A percentile compares a stretch with the other conserved stretches of the same genome.
phyloP scores from a whole-genome alignment of 140 eudicot species.

The Erigeron philadelphicus region DNA sequence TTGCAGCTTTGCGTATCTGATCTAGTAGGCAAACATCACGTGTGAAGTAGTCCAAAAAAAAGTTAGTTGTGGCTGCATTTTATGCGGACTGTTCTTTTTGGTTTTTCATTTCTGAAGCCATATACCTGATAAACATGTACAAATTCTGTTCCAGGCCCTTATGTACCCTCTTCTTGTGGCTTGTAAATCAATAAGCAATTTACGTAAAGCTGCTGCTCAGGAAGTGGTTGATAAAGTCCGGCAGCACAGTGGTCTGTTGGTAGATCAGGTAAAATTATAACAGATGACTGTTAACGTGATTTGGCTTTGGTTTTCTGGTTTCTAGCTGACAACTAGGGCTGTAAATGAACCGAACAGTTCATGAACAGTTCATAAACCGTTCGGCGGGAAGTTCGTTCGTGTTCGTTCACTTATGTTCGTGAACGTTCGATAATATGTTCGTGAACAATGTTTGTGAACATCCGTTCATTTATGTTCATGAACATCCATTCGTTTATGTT shows the following conservation, averaged over 20 bases:
- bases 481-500: too few relatives aligned
- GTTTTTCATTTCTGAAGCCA: background rate
- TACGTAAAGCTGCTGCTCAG: conserved; percentile 92
- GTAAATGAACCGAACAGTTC: too few relatives aligned
- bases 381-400: too few relatives aligned
- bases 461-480: too few relatives aligned
- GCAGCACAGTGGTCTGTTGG: conserved; percentile 87
- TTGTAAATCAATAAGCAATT: conserved; percentile 84
- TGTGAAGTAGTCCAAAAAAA: background rate
- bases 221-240: conserved; percentile 94
- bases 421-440: too few relatives aligned
- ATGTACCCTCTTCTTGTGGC: conserved; percentile 99
- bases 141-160: conserved; percentile 66
- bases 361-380: too few relatives aligned
- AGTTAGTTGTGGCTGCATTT: background rate
- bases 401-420: too few relatives aligned
- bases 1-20: conserved; percentile 1
- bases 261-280: conserved; percentile 69
- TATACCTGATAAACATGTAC: conserved; percentile 8
- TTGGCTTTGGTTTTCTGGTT: background rate
- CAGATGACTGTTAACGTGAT: background rate
- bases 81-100: background rate
- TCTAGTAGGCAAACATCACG: conserved; percentile 4
- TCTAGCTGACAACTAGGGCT: conserved; percentile 34
- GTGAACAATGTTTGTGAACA: too few relatives aligned